Conservation (phyloP, 2,329 filamentous ascomycete species). For the Xylaria sp. region DNA sequence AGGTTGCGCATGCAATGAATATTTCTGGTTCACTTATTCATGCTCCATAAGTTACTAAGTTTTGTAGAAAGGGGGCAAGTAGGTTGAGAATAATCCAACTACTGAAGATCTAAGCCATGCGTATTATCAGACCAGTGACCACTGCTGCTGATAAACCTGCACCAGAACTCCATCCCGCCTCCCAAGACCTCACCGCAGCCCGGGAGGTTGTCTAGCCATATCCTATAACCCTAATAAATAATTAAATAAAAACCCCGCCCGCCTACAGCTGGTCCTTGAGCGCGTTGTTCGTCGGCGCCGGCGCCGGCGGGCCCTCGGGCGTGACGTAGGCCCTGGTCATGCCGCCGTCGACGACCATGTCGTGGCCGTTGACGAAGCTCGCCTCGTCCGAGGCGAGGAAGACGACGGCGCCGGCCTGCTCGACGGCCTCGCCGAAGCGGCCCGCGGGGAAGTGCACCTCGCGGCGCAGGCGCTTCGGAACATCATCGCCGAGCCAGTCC, state of each 20-base stretch:
- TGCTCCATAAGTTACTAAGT: no score
- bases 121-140: no score
- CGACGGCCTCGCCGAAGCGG: constrained; percentile 89
- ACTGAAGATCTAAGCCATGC: no score
- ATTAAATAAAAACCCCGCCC: neutral
- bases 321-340: constrained; percentile 91
- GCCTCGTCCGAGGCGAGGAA: constrained; percentile 88
- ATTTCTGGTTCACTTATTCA: no score
- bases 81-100: no score
- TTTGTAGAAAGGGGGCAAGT: no score
- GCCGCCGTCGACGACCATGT: constrained; percentile 94
- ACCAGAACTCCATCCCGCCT: no score
- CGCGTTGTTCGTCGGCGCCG: constrained; percentile 64
- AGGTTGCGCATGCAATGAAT: neutral
- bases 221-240: no score
- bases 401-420: constrained; percentile 87
- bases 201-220: no score
- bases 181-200: no score
- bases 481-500: constrained; percentile 90
- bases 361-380: constrained; percentile 86
- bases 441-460: constrained; percentile 90
- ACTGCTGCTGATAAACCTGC: no score
- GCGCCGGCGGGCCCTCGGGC: constrained; percentile 59
- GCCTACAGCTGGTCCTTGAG: constrained; percentile 48
- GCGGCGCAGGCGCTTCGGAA: constrained; percentile 76